Percentiles rank a stretch among this genome's conserved stretches.
These are phyloP conservation scores for Mycena amicta DNA, from an alignment of 768 basidiomycete genomes.

Conservation along the genomic window DNA sequence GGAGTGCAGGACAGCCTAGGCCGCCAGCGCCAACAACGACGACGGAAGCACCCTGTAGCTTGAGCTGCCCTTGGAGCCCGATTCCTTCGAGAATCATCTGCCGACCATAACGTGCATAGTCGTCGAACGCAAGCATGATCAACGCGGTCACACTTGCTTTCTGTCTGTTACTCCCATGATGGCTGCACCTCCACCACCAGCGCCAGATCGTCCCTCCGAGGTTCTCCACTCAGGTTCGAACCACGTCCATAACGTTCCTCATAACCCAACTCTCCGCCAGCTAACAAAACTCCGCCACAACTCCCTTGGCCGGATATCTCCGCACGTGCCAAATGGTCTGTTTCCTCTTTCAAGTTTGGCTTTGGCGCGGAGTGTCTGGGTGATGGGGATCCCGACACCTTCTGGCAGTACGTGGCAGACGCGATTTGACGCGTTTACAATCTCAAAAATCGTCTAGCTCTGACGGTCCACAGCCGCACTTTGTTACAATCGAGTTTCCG, in stretches of 20 bases:
- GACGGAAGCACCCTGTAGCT: slow-evolving; percentile 72
- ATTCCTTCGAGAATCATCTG: slow-evolving; percentile 95
- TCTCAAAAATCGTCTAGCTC: slow-evolving; percentile 47
- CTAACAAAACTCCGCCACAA: slow-evolving; percentile 47
- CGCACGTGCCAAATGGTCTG: slow-evolving; percentile 89
- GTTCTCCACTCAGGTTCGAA: slow-evolving; percentile 41
- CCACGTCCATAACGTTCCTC: slow-evolving; percentile 6
- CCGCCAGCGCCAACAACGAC: slow-evolving; percentile 95
- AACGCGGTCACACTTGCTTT: slow-evolving; percentile 26
- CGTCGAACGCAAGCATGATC: slow-evolving; percentile 48
- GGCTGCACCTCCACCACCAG: slow-evolving; percentile 15
- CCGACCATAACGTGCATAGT: slow-evolving; percentile 90
- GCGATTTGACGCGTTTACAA: not conserved
- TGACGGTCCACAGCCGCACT: slow-evolving; percentile 97
- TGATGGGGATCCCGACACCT: slow-evolving; percentile 88
- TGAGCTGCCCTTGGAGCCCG: slow-evolving; percentile 87
- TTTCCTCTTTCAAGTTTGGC: slow-evolving; percentile 95
- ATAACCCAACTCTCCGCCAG: slow-evolving; percentile 19
- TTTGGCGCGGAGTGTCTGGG: slow-evolving; percentile 92
- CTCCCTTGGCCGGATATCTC: slow-evolving; percentile 86
- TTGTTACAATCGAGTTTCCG: slow-evolving; percentile 92
- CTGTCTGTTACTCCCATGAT: too few species aligned
- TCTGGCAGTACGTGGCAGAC: slow-evolving; percentile 86
- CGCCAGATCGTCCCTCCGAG: slow-evolving; percentile 33
- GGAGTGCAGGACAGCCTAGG: slow-evolving; percentile 92